Conservation (phyloP, 2,329 filamentous ascomycete species). For the Colletotrichum gigasporum region DNA sequence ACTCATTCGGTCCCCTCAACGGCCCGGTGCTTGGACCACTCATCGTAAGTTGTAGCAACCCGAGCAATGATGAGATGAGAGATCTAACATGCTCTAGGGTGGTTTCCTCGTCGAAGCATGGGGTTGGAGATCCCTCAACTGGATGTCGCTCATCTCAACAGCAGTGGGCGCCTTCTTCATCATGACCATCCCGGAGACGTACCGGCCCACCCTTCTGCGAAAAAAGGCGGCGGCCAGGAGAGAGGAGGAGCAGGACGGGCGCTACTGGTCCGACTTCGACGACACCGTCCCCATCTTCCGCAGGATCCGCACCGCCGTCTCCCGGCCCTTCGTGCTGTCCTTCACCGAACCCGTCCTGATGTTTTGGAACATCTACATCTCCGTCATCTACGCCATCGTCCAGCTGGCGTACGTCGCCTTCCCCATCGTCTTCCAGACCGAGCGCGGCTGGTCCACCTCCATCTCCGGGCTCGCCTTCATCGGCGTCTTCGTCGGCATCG, state of each 20-base stretch:
- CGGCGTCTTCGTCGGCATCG: constrained; percentile 32
- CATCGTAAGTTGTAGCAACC: constrained; percentile 43
- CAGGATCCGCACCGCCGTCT: constrained; percentile 66
- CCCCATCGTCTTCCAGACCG: constrained; percentile 67
- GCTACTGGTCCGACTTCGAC: constrained; percentile 68
- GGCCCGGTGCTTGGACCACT: constrained; percentile 49
- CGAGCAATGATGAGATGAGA: too few relatives aligned
- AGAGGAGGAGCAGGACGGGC: constrained; percentile 58
- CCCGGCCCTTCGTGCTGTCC: constrained; percentile 68
- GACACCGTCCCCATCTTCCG: constrained; percentile 61
- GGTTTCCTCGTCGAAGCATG: constrained; percentile 67
- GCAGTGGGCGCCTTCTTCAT: constrained; percentile 60
- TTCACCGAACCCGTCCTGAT: constrained; percentile 66
- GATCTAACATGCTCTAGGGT: constrained; percentile 39
- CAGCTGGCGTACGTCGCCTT: constrained; percentile 74
- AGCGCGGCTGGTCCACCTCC: constrained; percentile 66
- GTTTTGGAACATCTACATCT: constrained; percentile 68
- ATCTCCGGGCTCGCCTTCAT: constrained; percentile 58
- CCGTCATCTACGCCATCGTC: constrained; percentile 70
- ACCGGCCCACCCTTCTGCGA: constrained; percentile 61
- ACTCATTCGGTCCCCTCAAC: constrained; percentile 71
- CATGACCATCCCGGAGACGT: constrained; percentile 62
- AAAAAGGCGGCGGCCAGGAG: constrained; percentile 56
- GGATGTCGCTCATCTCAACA: constrained; percentile 65
- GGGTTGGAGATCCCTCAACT: constrained; percentile 72